These are phyloP conservation scores for Coemansia sp. DNA, from an alignment of 192 early-diverging fungal genomes.

Conservation along the genomic window DNA sequence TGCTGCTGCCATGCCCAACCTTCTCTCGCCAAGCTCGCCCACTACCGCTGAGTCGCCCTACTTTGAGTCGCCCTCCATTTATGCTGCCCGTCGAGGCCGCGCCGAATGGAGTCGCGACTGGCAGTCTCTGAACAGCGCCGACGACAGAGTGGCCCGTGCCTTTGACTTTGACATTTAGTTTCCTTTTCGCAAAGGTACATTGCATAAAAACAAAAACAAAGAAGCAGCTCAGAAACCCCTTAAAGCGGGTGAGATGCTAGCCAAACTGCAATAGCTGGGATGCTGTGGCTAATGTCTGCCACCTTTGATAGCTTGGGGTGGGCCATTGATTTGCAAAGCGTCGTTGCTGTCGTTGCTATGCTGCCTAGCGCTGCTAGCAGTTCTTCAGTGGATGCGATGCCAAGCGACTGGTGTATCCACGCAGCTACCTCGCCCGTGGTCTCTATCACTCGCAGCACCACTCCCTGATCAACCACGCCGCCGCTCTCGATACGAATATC, in stretches of 20 bases:
- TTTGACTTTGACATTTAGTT: conserved; percentile 39
- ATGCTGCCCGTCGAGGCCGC: conserved; percentile 20
- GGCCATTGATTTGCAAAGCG: conserved; percentile 2
- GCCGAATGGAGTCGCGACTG: conserved; percentile 42
- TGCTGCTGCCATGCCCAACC: background rate
- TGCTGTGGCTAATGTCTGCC: conserved; percentile 27
- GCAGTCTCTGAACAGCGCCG: conserved; percentile 34
- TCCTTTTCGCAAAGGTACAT: background rate
- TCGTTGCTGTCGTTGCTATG: background rate
- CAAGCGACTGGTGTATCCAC: conserved; percentile 31
- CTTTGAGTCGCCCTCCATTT: conserved; percentile 42
- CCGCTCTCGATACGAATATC: background rate
- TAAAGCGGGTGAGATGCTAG: conserved; percentile 2
- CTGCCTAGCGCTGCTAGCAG: conserved; percentile 10
- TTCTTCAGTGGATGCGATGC: conserved; percentile 5
- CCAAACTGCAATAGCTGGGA: conserved; percentile 32
- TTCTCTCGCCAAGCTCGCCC: conserved; percentile 17
- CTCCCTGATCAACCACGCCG: conserved; percentile 1
- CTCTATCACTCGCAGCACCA: conserved; percentile 24
- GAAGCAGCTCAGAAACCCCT: no score
- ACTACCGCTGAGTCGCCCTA: conserved; percentile 22
- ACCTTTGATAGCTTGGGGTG: conserved; percentile 21
- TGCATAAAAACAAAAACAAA: background rate
- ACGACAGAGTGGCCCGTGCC: conserved; percentile 45
- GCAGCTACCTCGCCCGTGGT: conserved; percentile 9